Percentiles rank a stretch among this genome's conserved stretches.
These are phyloP conservation scores for Boeremia lycopersici DNA, from an alignment of 2,329 filamentous ascomycete genomes.

Conservation along the genomic window DNA sequence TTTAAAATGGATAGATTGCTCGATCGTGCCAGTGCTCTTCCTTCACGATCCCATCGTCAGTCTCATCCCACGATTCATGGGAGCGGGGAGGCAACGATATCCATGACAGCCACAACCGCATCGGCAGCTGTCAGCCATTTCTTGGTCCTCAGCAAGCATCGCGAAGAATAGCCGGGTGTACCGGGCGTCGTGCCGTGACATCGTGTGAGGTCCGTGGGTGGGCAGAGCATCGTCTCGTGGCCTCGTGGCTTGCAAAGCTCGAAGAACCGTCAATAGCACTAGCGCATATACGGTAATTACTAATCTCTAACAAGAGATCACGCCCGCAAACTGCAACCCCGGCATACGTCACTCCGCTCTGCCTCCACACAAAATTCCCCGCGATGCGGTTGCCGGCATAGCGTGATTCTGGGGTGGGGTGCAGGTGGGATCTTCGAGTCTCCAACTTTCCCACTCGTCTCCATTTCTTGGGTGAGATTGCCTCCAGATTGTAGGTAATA, in stretches of 20 bases:
- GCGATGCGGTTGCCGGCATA: conserved; percentile 9
- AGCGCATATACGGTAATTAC: neutral
- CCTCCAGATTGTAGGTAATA: neutral
- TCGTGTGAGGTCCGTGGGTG: conserved; percentile 8
- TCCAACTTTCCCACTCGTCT: neutral
- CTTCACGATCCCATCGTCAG: neutral
- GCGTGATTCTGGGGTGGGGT: conserved; percentile 7
- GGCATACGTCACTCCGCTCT: conserved; percentile 6
- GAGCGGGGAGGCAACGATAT: conserved; percentile 6
- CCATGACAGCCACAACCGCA: conserved; percentile 10
- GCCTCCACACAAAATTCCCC: conserved; percentile 16
- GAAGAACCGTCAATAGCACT: conserved; percentile 2
- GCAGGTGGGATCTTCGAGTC: conserved; percentile 7
- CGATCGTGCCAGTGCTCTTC: neutral
- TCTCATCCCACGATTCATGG: conserved; percentile 8
- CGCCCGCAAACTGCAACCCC: conserved; percentile 3
- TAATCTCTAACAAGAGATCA: conserved; percentile 3
- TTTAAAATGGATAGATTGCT: neutral
- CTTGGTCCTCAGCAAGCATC: conserved; percentile 4
- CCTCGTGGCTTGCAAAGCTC: conserved; percentile 17
- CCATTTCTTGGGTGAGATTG: neutral
- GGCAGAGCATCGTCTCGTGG: conserved; percentile 15
- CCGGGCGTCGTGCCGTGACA: conserved; percentile 4
- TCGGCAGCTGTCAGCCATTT: neutral
- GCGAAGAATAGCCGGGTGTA: conserved; percentile 4